Evolutionary conservation across 1,139 yeast species (phyloP).

Genomic region (Kurtzmaniella quercitrusa): DNA sequence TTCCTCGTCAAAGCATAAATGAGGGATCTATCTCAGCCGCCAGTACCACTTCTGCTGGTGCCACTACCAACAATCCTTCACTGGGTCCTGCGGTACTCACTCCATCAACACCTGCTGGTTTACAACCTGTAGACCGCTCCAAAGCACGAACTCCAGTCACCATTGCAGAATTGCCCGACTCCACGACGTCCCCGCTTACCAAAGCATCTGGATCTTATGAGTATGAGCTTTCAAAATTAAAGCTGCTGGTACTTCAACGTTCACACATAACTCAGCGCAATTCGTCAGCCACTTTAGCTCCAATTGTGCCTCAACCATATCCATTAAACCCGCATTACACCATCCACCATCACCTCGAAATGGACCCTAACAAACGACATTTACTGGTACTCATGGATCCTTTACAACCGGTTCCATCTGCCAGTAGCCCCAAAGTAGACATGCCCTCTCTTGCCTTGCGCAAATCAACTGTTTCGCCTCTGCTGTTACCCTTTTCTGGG

Average conservation of each 20-base stretch:
- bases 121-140: slow-evolving; percentile 11
- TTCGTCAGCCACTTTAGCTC: slow-evolving; percentile 5
- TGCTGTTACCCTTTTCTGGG: slow-evolving; percentile 2
- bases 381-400: slow-evolving; percentile 33
- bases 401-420: slow-evolving; percentile 27
- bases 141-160: slow-evolving; percentile 13
- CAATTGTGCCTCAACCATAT: slow-evolving; percentile 31
- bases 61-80: neutral
- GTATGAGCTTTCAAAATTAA: slow-evolving; percentile 8
- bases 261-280: slow-evolving; percentile 6
- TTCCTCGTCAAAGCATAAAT: slow-evolving; percentile 1
- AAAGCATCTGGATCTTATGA: slow-evolving; percentile 6
- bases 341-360: slow-evolving; percentile 15
- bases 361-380: slow-evolving; percentile 15
- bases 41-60: slow-evolving; percentile 1
- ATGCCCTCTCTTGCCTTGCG: neutral
- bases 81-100: neutral
- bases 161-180: slow-evolving; percentile 9
- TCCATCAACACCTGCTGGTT: neutral
- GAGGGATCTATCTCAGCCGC: neutral
- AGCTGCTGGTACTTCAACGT: slow-evolving; percentile 7
- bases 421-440: slow-evolving; percentile 9
- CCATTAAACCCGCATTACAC: slow-evolving; percentile 37
- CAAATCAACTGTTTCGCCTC: slow-evolving; percentile 3
- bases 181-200: slow-evolving; percentile 15